Conservation (phyloP, 768 basidiomycete genomes). For the Hericium coralloides region DNA sequence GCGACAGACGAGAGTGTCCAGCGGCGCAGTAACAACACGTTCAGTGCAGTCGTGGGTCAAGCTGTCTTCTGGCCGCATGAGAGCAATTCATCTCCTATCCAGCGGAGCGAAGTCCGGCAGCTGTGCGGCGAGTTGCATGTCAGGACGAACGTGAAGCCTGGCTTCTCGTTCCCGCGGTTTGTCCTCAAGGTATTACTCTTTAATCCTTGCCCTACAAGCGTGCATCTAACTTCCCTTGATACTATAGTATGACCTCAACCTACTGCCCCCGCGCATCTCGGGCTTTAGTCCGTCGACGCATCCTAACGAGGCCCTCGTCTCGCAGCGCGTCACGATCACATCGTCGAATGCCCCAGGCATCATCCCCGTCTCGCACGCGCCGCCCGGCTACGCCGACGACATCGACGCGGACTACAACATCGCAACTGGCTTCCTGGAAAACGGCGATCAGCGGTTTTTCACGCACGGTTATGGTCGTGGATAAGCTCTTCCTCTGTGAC, state of each 20-base stretch:
- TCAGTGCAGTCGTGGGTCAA: slow-evolving; percentile 30
- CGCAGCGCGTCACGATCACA: slow-evolving; percentile 31
- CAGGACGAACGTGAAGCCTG: slow-evolving; percentile 33
- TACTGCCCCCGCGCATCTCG: slow-evolving; percentile 34
- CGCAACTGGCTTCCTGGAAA: slow-evolving; percentile 42
- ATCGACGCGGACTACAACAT: slow-evolving; percentile 39
- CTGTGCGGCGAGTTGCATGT: slow-evolving; percentile 46
- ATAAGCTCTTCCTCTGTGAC: neutral
- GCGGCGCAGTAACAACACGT: slow-evolving; percentile 38
- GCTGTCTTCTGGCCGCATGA: slow-evolving; percentile 39
- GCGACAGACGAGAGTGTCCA: slow-evolving; percentile 11
- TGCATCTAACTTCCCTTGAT: slow-evolving; percentile 9
- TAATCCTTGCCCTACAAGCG: too few relatives aligned
- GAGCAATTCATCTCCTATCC: neutral
- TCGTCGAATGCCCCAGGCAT: slow-evolving; percentile 32
- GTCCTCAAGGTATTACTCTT: slow-evolving; percentile 30
- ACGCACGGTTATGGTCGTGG: neutral
- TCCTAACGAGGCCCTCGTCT: slow-evolving; percentile 25
- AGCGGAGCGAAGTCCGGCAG: slow-evolving; percentile 1
- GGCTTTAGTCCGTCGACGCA: slow-evolving; percentile 28
- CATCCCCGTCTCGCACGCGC: slow-evolving; percentile 35
- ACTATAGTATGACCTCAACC: slow-evolving; percentile 34
- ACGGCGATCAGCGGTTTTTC: slow-evolving; percentile 43
- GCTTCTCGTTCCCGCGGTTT: slow-evolving; percentile 36
- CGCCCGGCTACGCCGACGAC: slow-evolving; percentile 36